These are phyloP conservation scores for Stephania cephalantha DNA, from an alignment of 164 flowering plant genomes.

Conservation along the genomic window DNA sequence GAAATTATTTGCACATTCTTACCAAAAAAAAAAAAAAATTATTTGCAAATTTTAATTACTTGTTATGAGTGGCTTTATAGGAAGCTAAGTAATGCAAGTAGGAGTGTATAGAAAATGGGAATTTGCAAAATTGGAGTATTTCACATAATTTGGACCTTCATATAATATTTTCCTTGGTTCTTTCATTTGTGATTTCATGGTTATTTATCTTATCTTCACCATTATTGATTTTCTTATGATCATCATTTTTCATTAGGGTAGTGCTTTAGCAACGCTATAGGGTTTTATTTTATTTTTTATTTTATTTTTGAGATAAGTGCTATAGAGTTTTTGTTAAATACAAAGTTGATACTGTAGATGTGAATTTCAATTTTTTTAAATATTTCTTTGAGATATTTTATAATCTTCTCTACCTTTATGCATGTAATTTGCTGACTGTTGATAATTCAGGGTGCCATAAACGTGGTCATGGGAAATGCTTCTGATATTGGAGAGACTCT, in stretches of 20 bases:
- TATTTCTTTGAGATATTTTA: not conserved
- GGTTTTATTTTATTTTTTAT: no score
- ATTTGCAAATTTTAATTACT: no score
- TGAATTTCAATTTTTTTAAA: not conserved
- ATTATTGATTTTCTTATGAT: not conserved
- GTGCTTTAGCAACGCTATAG: not conserved
- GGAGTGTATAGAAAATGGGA: no score
- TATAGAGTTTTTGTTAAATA: not conserved
- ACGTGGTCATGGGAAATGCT: constrained; percentile 96
- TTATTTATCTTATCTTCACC: not conserved
- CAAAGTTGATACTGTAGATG: not conserved
- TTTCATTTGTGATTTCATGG: not conserved
- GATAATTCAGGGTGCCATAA: constrained; percentile 66
- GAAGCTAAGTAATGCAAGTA: no score
- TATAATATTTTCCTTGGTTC: not conserved
- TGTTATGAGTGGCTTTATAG: no score
- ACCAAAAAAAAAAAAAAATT: no score
- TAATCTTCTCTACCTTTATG: not conserved
- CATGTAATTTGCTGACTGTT: not conserved
- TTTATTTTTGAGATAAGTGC: not conserved
- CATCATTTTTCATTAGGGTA: not conserved
- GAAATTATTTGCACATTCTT: no score
- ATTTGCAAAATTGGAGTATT: no score
- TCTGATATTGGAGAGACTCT: constrained; percentile 82
- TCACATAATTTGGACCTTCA: not conserved